These are phyloP conservation scores for Pseudozyma tsukubaensis DNA, from an alignment of 1,284 basidiomycete genomes.

Conservation along the genomic window DNA sequence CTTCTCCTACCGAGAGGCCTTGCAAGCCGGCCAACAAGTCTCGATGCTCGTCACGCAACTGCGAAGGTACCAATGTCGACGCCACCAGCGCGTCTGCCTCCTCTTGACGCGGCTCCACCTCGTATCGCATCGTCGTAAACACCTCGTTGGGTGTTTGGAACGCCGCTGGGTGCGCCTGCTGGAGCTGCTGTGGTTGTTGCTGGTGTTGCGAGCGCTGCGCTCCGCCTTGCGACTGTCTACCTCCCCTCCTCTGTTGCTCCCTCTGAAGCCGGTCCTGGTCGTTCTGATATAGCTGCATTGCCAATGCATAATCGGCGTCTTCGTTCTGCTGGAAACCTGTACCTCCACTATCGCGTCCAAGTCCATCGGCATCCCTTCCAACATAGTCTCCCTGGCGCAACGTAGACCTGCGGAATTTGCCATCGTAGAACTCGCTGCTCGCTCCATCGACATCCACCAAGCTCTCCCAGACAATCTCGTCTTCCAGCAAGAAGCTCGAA, in stretches of 20 bases:
- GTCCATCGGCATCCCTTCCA: slow-evolving; percentile 16
- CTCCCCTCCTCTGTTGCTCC: slow-evolving; percentile 31
- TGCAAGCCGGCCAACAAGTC: slow-evolving; percentile 19
- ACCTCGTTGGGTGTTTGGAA: slow-evolving; percentile 41
- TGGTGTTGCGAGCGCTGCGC: background rate
- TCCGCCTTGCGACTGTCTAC: slow-evolving; percentile 13
- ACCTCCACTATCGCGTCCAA: slow-evolving; percentile 2
- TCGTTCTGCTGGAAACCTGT: slow-evolving; percentile 24
- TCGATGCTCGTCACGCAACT: slow-evolving; percentile 7
- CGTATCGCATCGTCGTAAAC: slow-evolving; percentile 52
- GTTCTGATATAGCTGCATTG: slow-evolving; percentile 57
- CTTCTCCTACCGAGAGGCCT: slow-evolving; percentile 3
- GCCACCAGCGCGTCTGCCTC: slow-evolving; percentile 29
- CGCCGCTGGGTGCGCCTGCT: slow-evolving; percentile 9
- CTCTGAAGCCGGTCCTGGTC: slow-evolving; percentile 46
- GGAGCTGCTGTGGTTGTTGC: slow-evolving; percentile 3
- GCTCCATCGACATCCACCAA: slow-evolving; percentile 85
- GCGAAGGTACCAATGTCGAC: slow-evolving; percentile 25
- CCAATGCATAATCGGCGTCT: slow-evolving; percentile 56
- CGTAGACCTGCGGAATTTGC: slow-evolving; percentile 40
- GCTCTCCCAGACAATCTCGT: slow-evolving; percentile 85
- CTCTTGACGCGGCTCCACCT: slow-evolving; percentile 3
- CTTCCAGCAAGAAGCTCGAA: slow-evolving; percentile 80
- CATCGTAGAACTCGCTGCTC: slow-evolving; percentile 57
- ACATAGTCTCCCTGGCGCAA: slow-evolving; percentile 47